These are phyloP conservation scores for Rhizophagus sp. DNA, from an alignment of 192 early-diverging fungal species.

Conservation along the genomic window DNA sequence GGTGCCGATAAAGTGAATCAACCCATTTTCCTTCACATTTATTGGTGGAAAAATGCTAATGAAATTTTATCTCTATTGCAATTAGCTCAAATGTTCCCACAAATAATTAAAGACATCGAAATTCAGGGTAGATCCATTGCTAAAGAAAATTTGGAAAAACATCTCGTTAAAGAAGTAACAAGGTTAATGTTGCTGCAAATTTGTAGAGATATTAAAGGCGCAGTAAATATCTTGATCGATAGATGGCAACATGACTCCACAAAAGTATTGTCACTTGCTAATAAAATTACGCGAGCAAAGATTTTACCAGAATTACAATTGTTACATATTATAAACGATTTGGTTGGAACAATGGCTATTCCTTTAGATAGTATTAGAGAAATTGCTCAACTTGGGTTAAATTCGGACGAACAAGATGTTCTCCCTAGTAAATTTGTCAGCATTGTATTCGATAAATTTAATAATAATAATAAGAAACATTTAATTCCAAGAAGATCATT, in stretches of 20 bases:
- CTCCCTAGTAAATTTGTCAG: slow-evolving; percentile 10
- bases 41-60: slow-evolving; percentile 25
- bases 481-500: slow-evolving; percentile 11
- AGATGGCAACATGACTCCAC: not conserved
- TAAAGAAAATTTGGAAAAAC: not conserved
- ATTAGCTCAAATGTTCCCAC: slow-evolving; percentile 3
- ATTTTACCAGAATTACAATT: not conserved
- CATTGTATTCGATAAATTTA: not conserved
- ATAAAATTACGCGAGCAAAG: not conserved
- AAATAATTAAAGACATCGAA: not conserved
- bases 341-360: slow-evolving; percentile 11
- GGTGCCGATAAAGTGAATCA: not conserved
- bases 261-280: slow-evolving; percentile 17
- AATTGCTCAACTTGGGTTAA: not conserved
- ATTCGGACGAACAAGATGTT: not conserved
- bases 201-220: not conserved
- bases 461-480: not conserved
- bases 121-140: not conserved
- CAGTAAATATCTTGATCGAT: not conserved
- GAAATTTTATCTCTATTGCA: slow-evolving; percentile 12
- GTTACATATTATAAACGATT: slow-evolving; percentile 20
- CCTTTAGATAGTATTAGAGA: not conserved
- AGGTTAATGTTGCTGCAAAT: not conserved
- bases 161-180: not conserved
- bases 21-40: slow-evolving; percentile 15